phyloP scores from a whole-genome alignment of 257 asterid species.

The Ballota nigra region DNA sequence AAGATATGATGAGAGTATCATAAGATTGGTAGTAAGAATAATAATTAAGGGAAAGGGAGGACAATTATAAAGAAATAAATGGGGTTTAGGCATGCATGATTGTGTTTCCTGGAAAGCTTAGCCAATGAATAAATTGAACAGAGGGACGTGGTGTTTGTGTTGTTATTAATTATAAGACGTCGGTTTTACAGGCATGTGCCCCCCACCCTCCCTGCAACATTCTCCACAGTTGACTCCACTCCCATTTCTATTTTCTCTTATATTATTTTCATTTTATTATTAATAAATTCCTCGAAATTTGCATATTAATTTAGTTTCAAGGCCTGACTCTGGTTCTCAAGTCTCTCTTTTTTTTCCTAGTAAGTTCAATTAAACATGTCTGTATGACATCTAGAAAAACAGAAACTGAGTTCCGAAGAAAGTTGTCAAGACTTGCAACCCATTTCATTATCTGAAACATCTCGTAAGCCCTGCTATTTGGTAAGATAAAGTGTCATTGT shows the following conservation, averaged over 20 bases:
- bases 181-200: slow-evolving; percentile 58
- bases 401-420: no score
- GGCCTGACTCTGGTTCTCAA: background rate
- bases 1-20: slow-evolving; percentile 18
- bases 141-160: slow-evolving; percentile 50
- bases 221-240: slow-evolving; percentile 43
- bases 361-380: background rate
- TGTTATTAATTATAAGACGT: slow-evolving; percentile 17
- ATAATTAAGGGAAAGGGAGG: background rate
- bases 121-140: slow-evolving; percentile 26
- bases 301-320: background rate
- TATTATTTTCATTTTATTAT: background rate
- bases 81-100: slow-evolving; percentile 60
- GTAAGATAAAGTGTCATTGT: no score
- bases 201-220: slow-evolving; percentile 64
- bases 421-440: no score
- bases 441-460: no score
- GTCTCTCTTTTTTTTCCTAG: no score
- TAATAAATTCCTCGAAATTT: background rate
- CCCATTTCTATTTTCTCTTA: slow-evolving; percentile 20
- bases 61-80: slow-evolving; percentile 32
- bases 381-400: no score
- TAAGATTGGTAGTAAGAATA: slow-evolving; percentile 13
- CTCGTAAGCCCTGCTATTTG: no score
- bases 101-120: slow-evolving; percentile 50